Percentiles rank a stretch among this genome's conserved stretches.
These are phyloP conservation scores for Penicillium verhagenii DNA, from an alignment of 495 filamentous ascomycete genomes.

Conservation along the genomic window DNA sequence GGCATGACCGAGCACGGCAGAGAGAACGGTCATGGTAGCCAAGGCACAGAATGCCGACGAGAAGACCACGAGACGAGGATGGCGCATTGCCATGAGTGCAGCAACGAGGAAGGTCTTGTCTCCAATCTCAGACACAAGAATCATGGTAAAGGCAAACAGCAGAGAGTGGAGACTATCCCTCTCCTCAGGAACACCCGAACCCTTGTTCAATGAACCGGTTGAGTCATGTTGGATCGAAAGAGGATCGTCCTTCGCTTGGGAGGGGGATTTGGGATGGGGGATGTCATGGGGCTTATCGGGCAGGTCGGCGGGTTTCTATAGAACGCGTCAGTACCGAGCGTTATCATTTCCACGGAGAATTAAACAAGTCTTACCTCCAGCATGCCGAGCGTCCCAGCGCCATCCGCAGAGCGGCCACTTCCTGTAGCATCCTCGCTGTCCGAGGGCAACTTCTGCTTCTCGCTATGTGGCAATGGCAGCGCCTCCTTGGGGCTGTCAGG, in stretches of 20 bases:
- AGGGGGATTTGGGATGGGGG: conserved; percentile 68
- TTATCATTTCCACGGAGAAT: neutral
- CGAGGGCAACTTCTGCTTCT: conserved; percentile 57
- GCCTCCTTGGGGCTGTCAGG: conserved; percentile 82
- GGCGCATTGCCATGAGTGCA: conserved; percentile 98
- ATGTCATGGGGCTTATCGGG: conserved; percentile 79
- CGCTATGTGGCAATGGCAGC: conserved; percentile 75
- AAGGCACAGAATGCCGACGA: conserved; percentile 89
- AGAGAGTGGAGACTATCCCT: conserved; percentile 90
- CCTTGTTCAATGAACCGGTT: conserved; percentile 40
- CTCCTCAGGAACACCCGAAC: conserved; percentile 44
- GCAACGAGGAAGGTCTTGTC: conserved; percentile 99
- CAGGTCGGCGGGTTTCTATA: conserved; percentile 78
- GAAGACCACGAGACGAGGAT: conserved; percentile 90
- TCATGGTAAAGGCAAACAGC: conserved; percentile 92
- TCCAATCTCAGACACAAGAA: conserved; percentile 93
- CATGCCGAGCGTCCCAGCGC: conserved; percentile 49
- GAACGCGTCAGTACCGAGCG: conserved; percentile 8
- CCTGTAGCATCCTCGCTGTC: conserved; percentile 33
- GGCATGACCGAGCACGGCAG: conserved; percentile 90
- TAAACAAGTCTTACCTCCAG: conserved; percentile 59
- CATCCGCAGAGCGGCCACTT: conserved; percentile 20
- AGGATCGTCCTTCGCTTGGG: conserved; percentile 61
- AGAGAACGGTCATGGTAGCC: conserved; percentile 93
- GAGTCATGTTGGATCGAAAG: conserved; percentile 60